phyloP scores from a whole-genome alignment of 106 monocot species.

The Ottelia alismoides region DNA sequence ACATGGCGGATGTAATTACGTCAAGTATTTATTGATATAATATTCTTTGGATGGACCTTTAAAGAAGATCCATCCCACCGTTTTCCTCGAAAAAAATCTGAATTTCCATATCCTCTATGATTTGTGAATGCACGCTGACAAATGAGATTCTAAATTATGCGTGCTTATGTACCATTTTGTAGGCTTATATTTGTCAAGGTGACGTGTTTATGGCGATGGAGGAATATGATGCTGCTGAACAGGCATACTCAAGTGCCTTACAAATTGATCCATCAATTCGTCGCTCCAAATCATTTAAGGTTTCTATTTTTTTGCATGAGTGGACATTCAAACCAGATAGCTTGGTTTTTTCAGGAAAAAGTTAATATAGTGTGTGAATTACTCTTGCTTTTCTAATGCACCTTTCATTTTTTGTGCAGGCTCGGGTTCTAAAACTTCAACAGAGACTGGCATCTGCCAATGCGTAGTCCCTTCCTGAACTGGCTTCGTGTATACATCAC shows the following conservation, averaged over 20 bases:
- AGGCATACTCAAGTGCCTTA: slow-evolving; percentile 53
- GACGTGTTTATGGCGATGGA: slow-evolving; percentile 50
- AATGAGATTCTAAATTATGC: too few relatives aligned
- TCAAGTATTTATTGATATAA: too few relatives aligned
- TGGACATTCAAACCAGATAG: too few relatives aligned
- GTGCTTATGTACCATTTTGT: neutral
- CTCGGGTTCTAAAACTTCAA: slow-evolving; percentile 36
- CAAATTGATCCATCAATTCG: slow-evolving; percentile 51
- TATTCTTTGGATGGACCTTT: too few relatives aligned
- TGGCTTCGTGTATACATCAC: too few relatives aligned
- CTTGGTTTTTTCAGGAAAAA: too few relatives aligned
- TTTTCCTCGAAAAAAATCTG: too few relatives aligned
- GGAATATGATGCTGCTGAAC: slow-evolving; percentile 36
- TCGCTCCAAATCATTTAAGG: slow-evolving; percentile 63
- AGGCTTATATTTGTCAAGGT: slow-evolving; percentile 66
- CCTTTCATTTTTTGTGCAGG: slow-evolving; percentile 17
- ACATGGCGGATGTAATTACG: too few relatives aligned
- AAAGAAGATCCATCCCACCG: too few relatives aligned
- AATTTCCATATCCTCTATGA: too few relatives aligned
- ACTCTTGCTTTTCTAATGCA: neutral
- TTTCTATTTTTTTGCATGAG: slow-evolving; percentile 4
- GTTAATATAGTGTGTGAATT: too few relatives aligned
- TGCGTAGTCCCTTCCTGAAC: neutral
- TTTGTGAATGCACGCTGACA: too few relatives aligned
- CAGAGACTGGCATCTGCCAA: slow-evolving; percentile 15